Evolutionary conservation across 2,329 filamentous ascomycete species (phyloP).

Genomic region (Fusarium subglutinans): DNA sequence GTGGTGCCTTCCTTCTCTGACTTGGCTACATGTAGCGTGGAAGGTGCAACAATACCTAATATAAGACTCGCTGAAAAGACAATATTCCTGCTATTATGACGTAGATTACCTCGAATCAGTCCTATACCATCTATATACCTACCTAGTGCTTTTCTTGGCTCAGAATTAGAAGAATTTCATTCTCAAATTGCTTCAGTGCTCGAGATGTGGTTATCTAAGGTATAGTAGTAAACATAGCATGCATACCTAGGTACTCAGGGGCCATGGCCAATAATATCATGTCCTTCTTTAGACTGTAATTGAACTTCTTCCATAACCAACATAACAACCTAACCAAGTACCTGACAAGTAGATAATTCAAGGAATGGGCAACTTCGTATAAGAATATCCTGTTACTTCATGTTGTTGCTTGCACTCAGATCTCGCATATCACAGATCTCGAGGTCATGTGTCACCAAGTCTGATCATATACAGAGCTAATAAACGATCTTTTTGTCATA

Average conservation of each 20-base stretch:
- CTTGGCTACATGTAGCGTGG: neutral
- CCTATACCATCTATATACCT: neutral
- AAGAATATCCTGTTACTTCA: neutral
- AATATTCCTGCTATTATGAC: neutral
- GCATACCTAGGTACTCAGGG: neutral
- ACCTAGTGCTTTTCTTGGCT: neutral
- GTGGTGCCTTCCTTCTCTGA: neutral
- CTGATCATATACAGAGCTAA: neutral
- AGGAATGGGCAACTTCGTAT: neutral
- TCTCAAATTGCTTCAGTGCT: neutral
- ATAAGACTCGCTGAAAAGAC: neutral
- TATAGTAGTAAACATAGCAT: neutral
- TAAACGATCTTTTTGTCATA: neutral
- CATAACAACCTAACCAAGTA: neutral
- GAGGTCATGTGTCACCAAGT: neutral
- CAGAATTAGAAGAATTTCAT: neutral
- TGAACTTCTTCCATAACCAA: neutral
- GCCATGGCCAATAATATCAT: neutral
- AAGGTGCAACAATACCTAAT: constrained; percentile 5
- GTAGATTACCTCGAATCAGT: neutral
- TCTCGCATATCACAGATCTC: neutral
- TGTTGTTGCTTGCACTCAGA: neutral
- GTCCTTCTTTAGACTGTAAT: neutral
- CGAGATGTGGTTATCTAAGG: neutral
- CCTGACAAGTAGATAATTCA: too few species aligned